Evolutionary conservation across 371 early-diverging fungal species (phyloP).

Genomic region (Globomyces sp.): DNA sequence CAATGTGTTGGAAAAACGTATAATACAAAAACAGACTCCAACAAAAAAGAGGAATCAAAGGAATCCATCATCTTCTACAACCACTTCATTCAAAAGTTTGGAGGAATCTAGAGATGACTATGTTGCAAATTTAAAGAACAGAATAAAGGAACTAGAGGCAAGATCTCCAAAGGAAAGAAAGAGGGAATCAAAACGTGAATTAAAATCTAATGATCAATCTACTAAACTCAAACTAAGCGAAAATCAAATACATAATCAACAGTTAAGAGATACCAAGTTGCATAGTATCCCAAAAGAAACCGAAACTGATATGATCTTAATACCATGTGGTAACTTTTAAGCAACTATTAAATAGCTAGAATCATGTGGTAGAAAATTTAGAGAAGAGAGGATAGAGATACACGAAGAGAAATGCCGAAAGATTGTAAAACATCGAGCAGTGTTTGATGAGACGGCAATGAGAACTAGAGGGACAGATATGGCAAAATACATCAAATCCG

Average conservation of each 20-base stretch:
- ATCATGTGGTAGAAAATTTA: conserved; percentile 14
- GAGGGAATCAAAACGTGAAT: not conserved
- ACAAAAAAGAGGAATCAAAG: no score
- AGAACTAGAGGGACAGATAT: conserved; percentile 30
- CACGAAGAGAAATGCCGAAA: conserved; percentile 26
- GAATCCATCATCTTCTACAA: no score
- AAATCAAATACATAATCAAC: conserved; percentile 2
- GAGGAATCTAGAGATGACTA: conserved; percentile 16
- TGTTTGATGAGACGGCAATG: conserved; percentile 30
- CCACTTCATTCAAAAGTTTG: conserved; percentile 4
- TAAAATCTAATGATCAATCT: not conserved
- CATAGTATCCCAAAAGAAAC: not conserved
- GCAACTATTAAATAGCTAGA: not conserved
- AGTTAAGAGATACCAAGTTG: not conserved
- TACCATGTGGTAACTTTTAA: not conserved
- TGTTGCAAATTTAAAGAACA: conserved; percentile 9
- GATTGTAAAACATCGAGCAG: conserved; percentile 15
- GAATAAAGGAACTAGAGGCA: not conserved
- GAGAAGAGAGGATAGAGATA: conserved; percentile 23
- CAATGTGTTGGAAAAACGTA: no score
- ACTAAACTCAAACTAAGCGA: not conserved
- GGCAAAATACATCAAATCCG: conserved; percentile 11
- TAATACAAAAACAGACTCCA: no score
- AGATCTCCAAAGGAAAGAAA: not conserved
- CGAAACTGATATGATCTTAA: not conserved